phyloP scores from a whole-genome alignment of 2,329 filamentous ascomycete genomes.

The Ophiosphaerella korrae region DNA sequence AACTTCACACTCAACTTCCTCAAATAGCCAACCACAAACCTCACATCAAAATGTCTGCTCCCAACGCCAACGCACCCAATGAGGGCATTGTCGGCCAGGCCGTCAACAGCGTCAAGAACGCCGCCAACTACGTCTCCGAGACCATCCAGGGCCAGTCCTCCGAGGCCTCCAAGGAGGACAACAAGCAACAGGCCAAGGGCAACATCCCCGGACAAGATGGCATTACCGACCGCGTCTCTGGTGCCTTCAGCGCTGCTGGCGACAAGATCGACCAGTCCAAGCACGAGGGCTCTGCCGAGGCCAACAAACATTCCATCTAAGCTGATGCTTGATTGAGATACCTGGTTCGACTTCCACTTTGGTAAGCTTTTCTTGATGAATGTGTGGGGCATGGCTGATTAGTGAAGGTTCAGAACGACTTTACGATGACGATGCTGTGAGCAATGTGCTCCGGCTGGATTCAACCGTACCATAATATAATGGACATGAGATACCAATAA shows the following conservation, averaged over 20 bases:
- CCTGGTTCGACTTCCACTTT: conserved; percentile 20
- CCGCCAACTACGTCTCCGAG: conserved; percentile 72
- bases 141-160: conserved; percentile 62
- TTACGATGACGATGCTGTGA: conserved; percentile 16
- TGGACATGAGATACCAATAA: conserved; percentile 37
- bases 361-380: conserved; percentile 8
- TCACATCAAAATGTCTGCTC: conserved; percentile 49
- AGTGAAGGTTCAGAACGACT: conserved; percentile 17
- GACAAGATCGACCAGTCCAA: conserved; percentile 61
- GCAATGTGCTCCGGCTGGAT: conserved; percentile 23
- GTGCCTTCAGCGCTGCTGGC: conserved; percentile 56
- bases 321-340: conserved; percentile 8
- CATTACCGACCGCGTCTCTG: conserved; percentile 57
- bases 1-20: conserved; percentile 1
- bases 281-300: conserved; percentile 56
- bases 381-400: not conserved
- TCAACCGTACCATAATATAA: conserved; percentile 26
- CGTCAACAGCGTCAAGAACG: conserved; percentile 56
- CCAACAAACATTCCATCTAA: conserved; percentile 54
- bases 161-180: conserved; percentile 68
- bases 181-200: conserved; percentile 65
- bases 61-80: conserved; percentile 52
- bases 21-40: conserved; percentile 10
- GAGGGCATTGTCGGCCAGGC: conserved; percentile 51
- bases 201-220: conserved; percentile 57